Evolutionary conservation across 2,329 filamentous ascomycete genomes (phyloP), one percentile per base, ranked within the genome.

Genomic region (Ophiostoma sp.): DNA sequence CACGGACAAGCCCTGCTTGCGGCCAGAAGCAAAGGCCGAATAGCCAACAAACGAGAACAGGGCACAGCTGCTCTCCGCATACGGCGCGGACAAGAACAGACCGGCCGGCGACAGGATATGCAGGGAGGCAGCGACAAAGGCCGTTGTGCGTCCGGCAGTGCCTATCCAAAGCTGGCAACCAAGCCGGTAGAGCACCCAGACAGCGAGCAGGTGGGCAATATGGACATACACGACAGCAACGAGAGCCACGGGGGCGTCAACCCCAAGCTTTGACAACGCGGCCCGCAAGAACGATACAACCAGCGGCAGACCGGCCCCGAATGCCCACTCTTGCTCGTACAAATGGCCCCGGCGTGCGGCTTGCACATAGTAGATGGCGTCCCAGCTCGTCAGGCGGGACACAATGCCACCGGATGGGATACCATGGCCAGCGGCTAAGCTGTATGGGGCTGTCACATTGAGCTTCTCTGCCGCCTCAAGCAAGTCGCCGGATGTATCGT

Each of bases 31-130:
- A 80, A 95, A 96, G 66, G 92, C 80, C 39, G 92, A 86, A 78
- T 90, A 90, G 0, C 94, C 96, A 0, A 86, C 77, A 78, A 98
- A 93, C 55, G 92, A 92, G 45, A 97, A 84, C 28, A 93, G 85
- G 0, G 95, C 90, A 81, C 94, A 98, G 0, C 91, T 81, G 75
- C 92, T 90, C 83, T 99, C 96, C 11, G 90, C 87, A 81, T 96
- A 97, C 0, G 95, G 94, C 0, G 95, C 92, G 0, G 92, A 95
- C 22, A 99, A 87, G 80, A 99, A 98, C 2, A 98, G 82, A 0
- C 95, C 95, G 0, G 93, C 96, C 0, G 96, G 95, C 0, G 93
- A 96, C 68, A 98, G 79, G 72, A 97, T 87, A 80, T 98, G 94
- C 68, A 98, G 84, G 19, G 88, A 83, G 2, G 93, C 89, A 9